Evolutionary conservation across 2,329 filamentous ascomycete species (phyloP).

Genomic region (Rutstroemia sp.): DNA sequence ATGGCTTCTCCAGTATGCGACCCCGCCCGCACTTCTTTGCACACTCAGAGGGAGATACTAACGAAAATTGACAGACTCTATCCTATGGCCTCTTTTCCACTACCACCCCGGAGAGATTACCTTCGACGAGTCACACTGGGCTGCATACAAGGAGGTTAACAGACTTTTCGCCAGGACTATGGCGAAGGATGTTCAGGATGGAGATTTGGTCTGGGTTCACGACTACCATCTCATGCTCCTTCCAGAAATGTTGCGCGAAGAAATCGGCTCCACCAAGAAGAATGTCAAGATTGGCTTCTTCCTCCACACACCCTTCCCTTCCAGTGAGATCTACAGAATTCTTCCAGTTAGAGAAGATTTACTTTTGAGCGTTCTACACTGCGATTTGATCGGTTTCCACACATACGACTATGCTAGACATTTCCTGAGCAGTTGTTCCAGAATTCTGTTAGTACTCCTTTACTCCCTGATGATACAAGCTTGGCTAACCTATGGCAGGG

Average conservation of each 20-base stretch:
- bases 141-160: constrained; percentile 89
- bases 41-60: constrained; percentile 5
- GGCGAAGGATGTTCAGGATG: constrained; percentile 80
- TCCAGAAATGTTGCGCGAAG: constrained; percentile 88
- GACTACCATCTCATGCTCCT: constrained; percentile 98
- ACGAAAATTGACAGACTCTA: constrained; percentile 58
- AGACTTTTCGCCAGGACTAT: constrained; percentile 84
- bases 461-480: not conserved
- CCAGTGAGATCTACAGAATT: constrained; percentile 94
- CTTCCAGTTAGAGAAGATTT: constrained; percentile 87
- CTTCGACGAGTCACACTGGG: constrained; percentile 92
- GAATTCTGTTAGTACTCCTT: constrained; percentile 59
- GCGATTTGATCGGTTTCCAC: constrained; percentile 95
- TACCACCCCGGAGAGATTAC: constrained; percentile 98
- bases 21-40: not conserved
- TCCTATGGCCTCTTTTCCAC: constrained; percentile 97
- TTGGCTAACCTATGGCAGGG: constrained; percentile 31
- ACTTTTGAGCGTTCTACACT: constrained; percentile 79
- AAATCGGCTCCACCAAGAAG: constrained; percentile 71
- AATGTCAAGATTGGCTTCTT: constrained; percentile 99
- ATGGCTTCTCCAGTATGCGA: constrained; percentile 84
- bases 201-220: constrained; percentile 95
- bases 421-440: constrained; percentile 93
- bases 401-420: constrained; percentile 99
- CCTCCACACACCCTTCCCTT: constrained; percentile 93